Evolutionary conservation across 192 early-diverging fungal genomes (phyloP), one percentile per base, ranked within the genome.

Genomic region (Linnemannia elongata): DNA sequence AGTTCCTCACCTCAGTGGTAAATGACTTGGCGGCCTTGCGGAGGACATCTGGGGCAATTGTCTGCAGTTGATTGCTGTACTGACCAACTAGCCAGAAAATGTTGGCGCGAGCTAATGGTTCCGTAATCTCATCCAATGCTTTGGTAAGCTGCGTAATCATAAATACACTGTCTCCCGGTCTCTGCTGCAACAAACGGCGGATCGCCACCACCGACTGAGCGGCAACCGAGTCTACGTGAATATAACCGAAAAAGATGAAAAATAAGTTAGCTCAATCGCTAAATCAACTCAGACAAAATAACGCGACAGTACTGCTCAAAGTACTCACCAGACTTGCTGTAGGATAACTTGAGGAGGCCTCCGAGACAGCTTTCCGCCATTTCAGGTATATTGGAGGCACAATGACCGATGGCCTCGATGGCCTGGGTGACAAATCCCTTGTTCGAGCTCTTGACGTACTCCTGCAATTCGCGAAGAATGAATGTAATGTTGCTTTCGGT

Each of bases 71-170:
- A 30, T 90, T 87, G 33, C 92, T 88, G 90, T 98, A 95, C 76
- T 97, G 95, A 38, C 96, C 93, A 33, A 99, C 94, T 60, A 99
- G 89, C 93, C 96, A 96, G 74, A 98, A 91, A 22, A 99, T 93
- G 38, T 94, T 93, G 6, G 98, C 97, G 18, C 96, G 90, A 22
- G 99, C 98, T 69, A 88, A 89, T 12, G 95, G 93, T 18, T 92
- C 91, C 17, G 93, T 91, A 69, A 96, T 94, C 10, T 83, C 84
- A 70, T 94, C 93, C n/a, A 95, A 80, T 44, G 90, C 57, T 63
- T 92, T 94, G 27, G 93, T 89, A 5, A 97, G 88, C 44, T 90
- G 89, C 44, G 89, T 91, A 42, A 94, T 91, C 30, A 91, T 88
- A 22, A 74, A 73, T 6, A 88, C 83, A 73, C 89, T 88, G 72